phyloP scores from a whole-genome alignment of 1,139 yeast species.

The Protomyces inouyei region DNA sequence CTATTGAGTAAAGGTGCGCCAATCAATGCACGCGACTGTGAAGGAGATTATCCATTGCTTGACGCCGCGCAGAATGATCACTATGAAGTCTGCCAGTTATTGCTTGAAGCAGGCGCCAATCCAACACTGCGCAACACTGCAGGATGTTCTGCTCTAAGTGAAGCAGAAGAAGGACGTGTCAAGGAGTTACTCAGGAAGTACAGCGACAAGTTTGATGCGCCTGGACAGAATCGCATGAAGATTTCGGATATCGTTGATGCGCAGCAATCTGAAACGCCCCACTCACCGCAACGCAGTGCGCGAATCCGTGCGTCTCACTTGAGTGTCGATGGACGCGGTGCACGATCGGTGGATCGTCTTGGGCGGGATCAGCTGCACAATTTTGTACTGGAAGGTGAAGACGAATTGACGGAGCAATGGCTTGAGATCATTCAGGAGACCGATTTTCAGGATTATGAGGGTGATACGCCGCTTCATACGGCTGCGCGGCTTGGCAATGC shows the following conservation, averaged over 20 bases:
- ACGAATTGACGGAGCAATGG: conserved; percentile 20
- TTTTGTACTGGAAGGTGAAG: conserved; percentile 14
- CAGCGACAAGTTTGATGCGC: conserved; percentile 10
- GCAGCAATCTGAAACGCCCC: background rate
- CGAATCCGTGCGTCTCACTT: conserved; percentile 9
- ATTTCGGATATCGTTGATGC: conserved; percentile 8
- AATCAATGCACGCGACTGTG: conserved; percentile 17
- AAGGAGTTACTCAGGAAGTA: conserved; percentile 13
- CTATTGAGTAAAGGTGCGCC: conserved; percentile 5
- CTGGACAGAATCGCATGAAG: conserved; percentile 23
- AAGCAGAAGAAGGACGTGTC: conserved; percentile 23
- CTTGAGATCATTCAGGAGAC: conserved; percentile 15
- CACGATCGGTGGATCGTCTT: conserved; percentile 13
- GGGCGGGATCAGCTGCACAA: conserved; percentile 23
- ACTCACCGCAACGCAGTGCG: conserved; percentile 18
- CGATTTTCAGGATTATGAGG: conserved; percentile 15
- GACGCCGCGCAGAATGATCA: conserved; percentile 23
- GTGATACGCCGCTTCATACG: conserved; percentile 17
- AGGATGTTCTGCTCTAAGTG: conserved; percentile 19
- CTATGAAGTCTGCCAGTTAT: conserved; percentile 2
- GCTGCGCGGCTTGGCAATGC: conserved; percentile 22
- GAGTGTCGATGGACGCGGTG: conserved; percentile 9
- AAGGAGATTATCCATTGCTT: conserved; percentile 22
- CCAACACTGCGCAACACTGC: conserved; percentile 18
- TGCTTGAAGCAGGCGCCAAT: conserved; percentile 24